Evolutionary conservation across 805 yeast species (phyloP).

Genomic region (Geotrichum ghanense): DNA sequence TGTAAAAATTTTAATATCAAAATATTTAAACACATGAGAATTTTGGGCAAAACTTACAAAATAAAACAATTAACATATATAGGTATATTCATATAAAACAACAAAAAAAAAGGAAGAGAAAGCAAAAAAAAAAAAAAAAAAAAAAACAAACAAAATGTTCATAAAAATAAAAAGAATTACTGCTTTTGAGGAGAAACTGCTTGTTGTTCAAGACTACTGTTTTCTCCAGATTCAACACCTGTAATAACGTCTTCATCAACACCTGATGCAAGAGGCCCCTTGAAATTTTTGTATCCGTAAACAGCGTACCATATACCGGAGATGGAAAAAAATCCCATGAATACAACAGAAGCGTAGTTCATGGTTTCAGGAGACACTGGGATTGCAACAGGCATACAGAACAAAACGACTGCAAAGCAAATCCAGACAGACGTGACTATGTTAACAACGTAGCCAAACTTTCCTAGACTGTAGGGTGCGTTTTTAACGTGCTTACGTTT

Average conservation of each 20-base stretch:
- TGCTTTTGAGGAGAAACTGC: background rate
- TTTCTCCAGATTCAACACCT: background rate
- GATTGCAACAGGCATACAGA: conserved; percentile 23
- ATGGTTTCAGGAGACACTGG: conserved; percentile 30
- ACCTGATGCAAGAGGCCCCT: background rate
- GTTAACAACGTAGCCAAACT: conserved; percentile 11
- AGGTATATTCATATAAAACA: background rate
- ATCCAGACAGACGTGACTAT: conserved; percentile 16
- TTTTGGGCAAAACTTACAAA: no score
- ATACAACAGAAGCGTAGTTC: conserved; percentile 61
- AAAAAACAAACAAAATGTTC: no score
- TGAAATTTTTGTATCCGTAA: background rate
- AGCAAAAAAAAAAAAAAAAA: no score
- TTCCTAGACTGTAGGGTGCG: conserved; percentile 15
- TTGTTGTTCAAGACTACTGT: background rate
- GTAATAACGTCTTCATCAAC: background rate
- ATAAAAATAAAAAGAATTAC: background rate
- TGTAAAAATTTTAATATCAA: no score
- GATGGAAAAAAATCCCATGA: conserved; percentile 29
- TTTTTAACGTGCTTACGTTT: conserved; percentile 12
- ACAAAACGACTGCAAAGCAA: conserved; percentile 14
- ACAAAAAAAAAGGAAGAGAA: background rate
- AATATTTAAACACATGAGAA: no score
- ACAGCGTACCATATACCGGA: background rate
- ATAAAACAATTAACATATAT: background rate